Conservation (phyloP, 2,329 filamentous ascomycete genomes). For the Epicoccum sorghinum region DNA sequence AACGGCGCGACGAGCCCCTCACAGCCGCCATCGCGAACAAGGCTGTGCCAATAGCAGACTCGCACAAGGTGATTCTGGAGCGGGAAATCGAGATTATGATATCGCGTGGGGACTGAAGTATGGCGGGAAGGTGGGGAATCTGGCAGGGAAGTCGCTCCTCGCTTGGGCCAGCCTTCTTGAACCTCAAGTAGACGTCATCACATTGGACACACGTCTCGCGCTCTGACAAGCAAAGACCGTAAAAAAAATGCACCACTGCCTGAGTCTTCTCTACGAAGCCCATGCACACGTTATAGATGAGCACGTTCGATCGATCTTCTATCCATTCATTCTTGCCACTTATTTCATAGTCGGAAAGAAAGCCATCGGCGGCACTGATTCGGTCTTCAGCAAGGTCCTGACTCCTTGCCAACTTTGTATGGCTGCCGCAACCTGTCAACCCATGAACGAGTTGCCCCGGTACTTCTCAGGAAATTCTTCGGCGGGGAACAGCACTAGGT, state of each 20-base stretch:
- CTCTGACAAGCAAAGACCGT: too few species aligned
- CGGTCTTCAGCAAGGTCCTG: too few species aligned
- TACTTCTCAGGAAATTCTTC: neutral
- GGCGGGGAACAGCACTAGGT: neutral
- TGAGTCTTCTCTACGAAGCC: too few species aligned
- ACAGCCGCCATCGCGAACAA: neutral
- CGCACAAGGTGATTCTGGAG: neutral
- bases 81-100: neutral
- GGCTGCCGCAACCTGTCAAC: neutral
- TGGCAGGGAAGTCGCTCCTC: neutral
- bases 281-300: too few species aligned
- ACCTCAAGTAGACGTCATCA: too few species aligned
- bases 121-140: neutral
- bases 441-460: neutral
- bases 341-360: too few species aligned
- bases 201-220: too few species aligned
- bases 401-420: neutral
- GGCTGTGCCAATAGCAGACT: neutral
- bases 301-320: too few species aligned
- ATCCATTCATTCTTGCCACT: too few species aligned
- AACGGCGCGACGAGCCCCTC: slow-evolving; percentile 1
- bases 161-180: too few species aligned
- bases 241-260: too few species aligned
- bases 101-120: neutral
- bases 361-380: too few species aligned